Evolutionary conservation across 345 rosid species (phyloP).

Genomic region (Acer campestre): DNA sequence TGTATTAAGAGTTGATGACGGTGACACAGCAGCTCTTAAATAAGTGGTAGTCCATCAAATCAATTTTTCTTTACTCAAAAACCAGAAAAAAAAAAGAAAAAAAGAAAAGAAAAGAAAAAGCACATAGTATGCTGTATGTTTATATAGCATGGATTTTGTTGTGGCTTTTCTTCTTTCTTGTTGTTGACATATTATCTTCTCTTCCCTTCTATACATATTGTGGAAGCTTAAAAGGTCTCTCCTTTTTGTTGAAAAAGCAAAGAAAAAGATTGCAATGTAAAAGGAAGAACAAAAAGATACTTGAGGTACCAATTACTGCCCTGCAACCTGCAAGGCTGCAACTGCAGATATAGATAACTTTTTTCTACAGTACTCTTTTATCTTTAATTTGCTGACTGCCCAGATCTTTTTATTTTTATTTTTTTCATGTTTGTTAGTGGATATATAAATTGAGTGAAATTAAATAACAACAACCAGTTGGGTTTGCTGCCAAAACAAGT

Average conservation of each 20-base stretch:
- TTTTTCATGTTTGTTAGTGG: not conserved
- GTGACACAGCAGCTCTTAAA: not conserved
- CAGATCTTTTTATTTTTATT: not conserved
- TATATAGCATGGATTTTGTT: not conserved
- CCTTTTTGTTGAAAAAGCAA: constrained; percentile 7
- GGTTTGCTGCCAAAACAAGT: not conserved
- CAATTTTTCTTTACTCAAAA: not conserved
- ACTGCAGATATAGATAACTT: too few relatives aligned
- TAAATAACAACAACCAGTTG: not conserved
- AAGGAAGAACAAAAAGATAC: not conserved
- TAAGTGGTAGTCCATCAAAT: not conserved
- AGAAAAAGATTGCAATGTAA: not conserved
- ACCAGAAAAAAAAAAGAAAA: not conserved
- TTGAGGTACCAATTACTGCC: not conserved
- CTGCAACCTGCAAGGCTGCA: not conserved
- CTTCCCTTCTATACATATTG: not conserved
- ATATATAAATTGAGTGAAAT: not conserved
- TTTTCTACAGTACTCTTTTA: too few relatives aligned
- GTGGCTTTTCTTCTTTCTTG: too few relatives aligned
- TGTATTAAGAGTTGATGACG: not conserved
- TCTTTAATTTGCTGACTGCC: not conserved
- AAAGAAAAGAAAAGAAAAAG: not conserved
- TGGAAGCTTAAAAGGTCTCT: not conserved
- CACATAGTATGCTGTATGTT: not conserved
- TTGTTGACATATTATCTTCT: not conserved